Conservation (phyloP, 805 yeast species). For the Hyphopichia homilentoma region DNA sequence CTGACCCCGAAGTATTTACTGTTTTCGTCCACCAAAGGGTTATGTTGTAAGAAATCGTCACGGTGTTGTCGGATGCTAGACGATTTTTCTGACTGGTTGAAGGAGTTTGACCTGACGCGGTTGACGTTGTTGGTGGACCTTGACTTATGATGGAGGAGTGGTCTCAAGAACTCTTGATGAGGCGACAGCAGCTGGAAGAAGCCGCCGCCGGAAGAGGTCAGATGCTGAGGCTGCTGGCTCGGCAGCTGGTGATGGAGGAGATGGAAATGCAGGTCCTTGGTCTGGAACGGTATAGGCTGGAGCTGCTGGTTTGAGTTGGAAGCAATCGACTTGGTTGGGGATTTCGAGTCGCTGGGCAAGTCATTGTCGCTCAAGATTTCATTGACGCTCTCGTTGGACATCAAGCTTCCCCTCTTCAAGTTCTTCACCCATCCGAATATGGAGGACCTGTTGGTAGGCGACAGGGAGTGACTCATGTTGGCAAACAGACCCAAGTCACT, state of each 20-base stretch:
- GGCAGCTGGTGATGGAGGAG: background rate
- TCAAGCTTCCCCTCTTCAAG: conserved; percentile 32
- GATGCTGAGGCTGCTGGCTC: background rate
- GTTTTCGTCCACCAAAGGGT: conserved; percentile 41
- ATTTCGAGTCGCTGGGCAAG: conserved; percentile 4
- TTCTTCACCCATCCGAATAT: conserved; percentile 45
- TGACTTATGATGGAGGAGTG: conserved; percentile 47
- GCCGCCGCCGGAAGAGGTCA: conserved; percentile 1
- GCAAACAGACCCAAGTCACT: background rate
- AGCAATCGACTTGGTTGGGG: conserved; percentile 7
- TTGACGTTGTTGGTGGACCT: conserved; percentile 46
- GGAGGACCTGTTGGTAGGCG: conserved; percentile 36
- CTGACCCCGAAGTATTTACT: conserved; percentile 76
- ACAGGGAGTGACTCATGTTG: conserved; percentile 33
- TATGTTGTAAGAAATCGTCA: conserved; percentile 47
- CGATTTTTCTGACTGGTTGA: conserved; percentile 25
- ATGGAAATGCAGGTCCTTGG: background rate
- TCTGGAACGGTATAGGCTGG: conserved; percentile 1
- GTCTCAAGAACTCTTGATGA: conserved; percentile 34
- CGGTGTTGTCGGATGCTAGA: conserved; percentile 43
- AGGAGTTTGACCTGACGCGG: conserved; percentile 35
- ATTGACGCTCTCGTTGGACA: conserved; percentile 37
- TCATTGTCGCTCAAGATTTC: conserved; percentile 22
- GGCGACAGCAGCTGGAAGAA: conserved; percentile 8
- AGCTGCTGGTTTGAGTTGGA: conserved; percentile 4